Base-by-base conservation (phyloP, 208 protist species). In the Crithidia bombi region DNA sequence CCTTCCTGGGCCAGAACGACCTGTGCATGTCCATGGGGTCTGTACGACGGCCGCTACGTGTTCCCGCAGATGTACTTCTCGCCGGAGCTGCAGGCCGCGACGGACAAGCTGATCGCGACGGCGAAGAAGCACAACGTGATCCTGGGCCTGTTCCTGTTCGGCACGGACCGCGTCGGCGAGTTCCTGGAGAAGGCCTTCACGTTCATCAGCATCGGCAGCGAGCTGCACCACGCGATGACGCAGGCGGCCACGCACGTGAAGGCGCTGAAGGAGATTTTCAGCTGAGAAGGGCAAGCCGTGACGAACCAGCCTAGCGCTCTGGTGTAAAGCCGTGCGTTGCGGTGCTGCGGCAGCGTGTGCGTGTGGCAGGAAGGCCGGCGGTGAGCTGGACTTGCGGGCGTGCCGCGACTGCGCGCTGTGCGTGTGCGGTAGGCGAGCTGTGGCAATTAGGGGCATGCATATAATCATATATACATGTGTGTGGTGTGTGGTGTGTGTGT, bases 41-140 rank as follows among this genome's bases (percentile, higher is more conserved):
- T 92, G 55, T 92, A 87, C 69, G 86, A 92, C 69, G 83, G 79
- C 62, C 82, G 83, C 75, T 92, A 92, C 78, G 87, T 85, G 58
- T 92, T 92, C 76, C 87, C 87, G 21, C 63, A 90, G 74, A 92
- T 92, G 87, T 92, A 92, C 79, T 86, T 83, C 66, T 92, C 86
- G 38, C 65, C 74, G 39, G 86, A 92, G 83, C 77, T 92, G 63
- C 77, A 75, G 41, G 83, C 63, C 7, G 86, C 86, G 54, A 92
- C 86, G 46, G 76, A 78, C 11, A 86, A 85, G 73, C 78, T 92
- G 43, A 85, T 90, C 64, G 77, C 81, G 55, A 75, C 87, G 64
- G 87, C 87, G 19, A 71, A 85, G 59, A 85, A 82, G 77, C 73
- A 88, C 77, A 77, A 88, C 71, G 68, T 87, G 55, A 90, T 92